Conservation (phyloP, 176 grass and related monocot genomes). For the Oryza meyeriana region DNA sequence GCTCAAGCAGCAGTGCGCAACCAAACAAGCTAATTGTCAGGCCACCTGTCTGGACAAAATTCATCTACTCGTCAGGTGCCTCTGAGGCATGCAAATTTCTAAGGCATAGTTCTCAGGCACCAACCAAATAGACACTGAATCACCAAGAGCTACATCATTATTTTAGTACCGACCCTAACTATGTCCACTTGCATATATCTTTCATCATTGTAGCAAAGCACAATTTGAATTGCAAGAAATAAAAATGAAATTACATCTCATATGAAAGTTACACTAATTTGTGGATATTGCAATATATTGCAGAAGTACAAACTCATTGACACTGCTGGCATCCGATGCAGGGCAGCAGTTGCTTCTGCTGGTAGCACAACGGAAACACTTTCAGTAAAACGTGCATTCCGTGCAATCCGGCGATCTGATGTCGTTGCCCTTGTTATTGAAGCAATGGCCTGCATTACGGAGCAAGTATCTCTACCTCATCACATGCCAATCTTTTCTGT, state of each 20-base stretch:
- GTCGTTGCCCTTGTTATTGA: slow-evolving; percentile 93
- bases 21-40: no score
- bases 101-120: no score
- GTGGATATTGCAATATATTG: slow-evolving; percentile 32
- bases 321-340: slow-evolving; percentile 87
- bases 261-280: slow-evolving; percentile 2
- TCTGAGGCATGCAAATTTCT: no score
- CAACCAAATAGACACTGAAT: no score
- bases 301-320: slow-evolving; percentile 97
- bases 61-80: no score
- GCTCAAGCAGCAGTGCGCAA: no score
- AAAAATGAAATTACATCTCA: not conserved
- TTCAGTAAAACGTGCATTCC: slow-evolving; percentile 92
- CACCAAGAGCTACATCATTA: not conserved
- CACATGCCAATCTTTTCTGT: not conserved
- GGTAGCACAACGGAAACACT: slow-evolving; percentile 86
- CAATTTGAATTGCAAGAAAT: not conserved
- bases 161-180: not conserved
- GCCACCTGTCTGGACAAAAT: no score
- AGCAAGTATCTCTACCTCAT: slow-evolving; percentile 58
- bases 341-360: slow-evolving; percentile 79
- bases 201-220: not conserved
- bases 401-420: slow-evolving; percentile 81
- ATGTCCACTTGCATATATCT: not conserved
- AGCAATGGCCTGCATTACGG: slow-evolving; percentile 82